Evolutionary conservation across 2,329 filamentous ascomycete species (phyloP).

Genomic region (Byssothecium circinans): DNA sequence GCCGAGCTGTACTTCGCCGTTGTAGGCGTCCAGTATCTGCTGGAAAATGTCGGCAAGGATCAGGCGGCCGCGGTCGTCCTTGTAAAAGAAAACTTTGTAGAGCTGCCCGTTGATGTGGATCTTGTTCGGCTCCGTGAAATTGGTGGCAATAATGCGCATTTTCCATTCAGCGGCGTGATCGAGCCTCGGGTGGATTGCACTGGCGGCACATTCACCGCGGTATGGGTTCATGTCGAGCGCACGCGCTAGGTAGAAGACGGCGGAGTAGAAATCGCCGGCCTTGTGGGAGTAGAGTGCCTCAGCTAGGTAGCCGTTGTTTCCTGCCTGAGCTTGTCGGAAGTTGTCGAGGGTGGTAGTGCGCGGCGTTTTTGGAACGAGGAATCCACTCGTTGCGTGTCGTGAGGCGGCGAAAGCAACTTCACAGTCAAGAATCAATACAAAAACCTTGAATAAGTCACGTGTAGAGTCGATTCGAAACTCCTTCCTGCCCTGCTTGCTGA

Average conservation of each 20-base stretch:
- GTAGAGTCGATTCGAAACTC: neutral
- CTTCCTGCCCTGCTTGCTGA: neutral
- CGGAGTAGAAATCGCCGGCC: neutral
- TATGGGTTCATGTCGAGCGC: neutral
- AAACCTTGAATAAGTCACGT: neutral
- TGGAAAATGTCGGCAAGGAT: neutral
- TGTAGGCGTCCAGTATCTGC: neutral
- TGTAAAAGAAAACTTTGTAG: neutral
- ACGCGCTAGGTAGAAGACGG: neutral
- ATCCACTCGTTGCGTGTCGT: neutral
- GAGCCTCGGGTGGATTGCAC: neutral
- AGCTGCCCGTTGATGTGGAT: neutral
- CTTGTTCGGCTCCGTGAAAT: neutral
- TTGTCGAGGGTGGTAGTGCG: neutral
- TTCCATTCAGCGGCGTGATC: neutral
- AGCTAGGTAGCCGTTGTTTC: neutral
- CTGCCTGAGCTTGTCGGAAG: neutral
- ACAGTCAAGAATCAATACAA: neutral
- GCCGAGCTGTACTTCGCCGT: neutral
- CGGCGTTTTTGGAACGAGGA: neutral
- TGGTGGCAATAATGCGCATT: neutral
- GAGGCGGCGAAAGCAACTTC: neutral
- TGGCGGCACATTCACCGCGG: neutral
- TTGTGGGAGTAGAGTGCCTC: neutral
- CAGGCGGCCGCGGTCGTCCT: neutral